Evolutionary conservation across 192 early-diverging fungal genomes (phyloP).

Genomic region (Cetraspora pellucida): DNA sequence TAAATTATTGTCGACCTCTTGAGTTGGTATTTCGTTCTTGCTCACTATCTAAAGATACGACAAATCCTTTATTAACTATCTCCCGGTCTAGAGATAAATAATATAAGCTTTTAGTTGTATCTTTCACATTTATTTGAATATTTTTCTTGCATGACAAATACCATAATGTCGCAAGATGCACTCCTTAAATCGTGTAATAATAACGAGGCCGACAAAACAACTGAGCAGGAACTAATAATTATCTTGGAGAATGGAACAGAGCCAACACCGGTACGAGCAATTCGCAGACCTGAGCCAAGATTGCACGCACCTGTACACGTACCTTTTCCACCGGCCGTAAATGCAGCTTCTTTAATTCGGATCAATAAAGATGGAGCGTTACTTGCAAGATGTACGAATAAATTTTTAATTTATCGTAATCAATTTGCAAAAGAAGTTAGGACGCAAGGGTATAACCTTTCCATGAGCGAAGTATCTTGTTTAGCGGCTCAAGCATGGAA

Average conservation of each 20-base stretch:
- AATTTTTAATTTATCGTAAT: slow-evolving; percentile 37
- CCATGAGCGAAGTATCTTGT: slow-evolving; percentile 32
- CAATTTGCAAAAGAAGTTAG: slow-evolving; percentile 28
- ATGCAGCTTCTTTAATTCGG: slow-evolving; percentile 17
- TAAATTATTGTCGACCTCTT: too few species aligned
- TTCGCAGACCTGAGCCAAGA: slow-evolving; percentile 7
- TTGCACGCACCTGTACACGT: slow-evolving; percentile 12
- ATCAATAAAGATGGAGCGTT: slow-evolving; percentile 27
- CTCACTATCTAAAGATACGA: too few species aligned
- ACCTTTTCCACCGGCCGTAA: slow-evolving; percentile 26
- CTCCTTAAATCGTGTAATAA: not conserved
- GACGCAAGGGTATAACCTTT: slow-evolving; percentile 26
- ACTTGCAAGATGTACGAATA: slow-evolving; percentile 27
- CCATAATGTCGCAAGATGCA: not conserved
- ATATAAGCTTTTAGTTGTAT: too few species aligned
- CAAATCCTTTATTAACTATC: too few species aligned
- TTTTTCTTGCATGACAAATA: not conserved
- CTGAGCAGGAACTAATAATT: slow-evolving; percentile 20
- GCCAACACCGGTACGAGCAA: slow-evolving; percentile 10
- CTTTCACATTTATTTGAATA: too few species aligned
- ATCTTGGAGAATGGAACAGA: slow-evolving; percentile 7
- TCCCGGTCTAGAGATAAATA: too few species aligned
- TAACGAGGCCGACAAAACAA: not conserved
- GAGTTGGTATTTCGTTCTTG: too few species aligned
- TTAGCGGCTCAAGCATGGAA: slow-evolving; percentile 32